Base-by-base conservation (phyloP, 2,329 filamentous ascomycete genomes). In the Neonectria hederae region DNA sequence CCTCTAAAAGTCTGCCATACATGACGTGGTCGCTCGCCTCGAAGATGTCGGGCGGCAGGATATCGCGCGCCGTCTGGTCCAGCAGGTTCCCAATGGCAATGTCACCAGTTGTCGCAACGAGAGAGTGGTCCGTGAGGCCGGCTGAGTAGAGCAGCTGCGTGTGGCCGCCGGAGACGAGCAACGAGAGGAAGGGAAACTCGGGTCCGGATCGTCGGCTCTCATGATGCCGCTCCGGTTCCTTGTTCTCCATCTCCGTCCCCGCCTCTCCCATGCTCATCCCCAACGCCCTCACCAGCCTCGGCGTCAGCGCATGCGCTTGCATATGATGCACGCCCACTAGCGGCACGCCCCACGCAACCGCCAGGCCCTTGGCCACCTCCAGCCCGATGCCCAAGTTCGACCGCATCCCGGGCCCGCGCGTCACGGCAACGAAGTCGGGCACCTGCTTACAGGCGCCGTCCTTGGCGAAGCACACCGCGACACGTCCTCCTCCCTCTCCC, bases 221-320 rank as follows among this genome's bases (percentile, higher is more conserved):
- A 9, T 17, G 8, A 22, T 13, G 6, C 13, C 4, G 17, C 5
- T 59, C 38, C 8, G 57, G 35, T 4, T n/a, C 14, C 14, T n/a
- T 17, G 6, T 3, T 28, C 13, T 62, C 52, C 9, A 2, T 13
- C 42, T n/a, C 38, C 32, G 35, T 14, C 40, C 45, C 14, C 57
- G 17, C 9, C 45, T 73, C 65, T 14, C 63, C 65, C 65, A 68
- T 70, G 21, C 65, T 62, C 69, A 69, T 69, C 55, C 82, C 75
- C 64, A 95, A 78, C 5, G 92, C 91, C 32, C 83, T 80, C 4
- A 90, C 89, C 45, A 99, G 86, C 10, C 93, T 86, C 17, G 95
- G 92, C 19, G 96, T 98, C 66, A 99, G 81, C 19, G 96, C 91
- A 78, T 99, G 96, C 11, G 94, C 96, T 77, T 97, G 94, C 96